Evolutionary conservation across 768 basidiomycete species (phyloP).

Genomic region (Trametes gibbosa): DNA sequence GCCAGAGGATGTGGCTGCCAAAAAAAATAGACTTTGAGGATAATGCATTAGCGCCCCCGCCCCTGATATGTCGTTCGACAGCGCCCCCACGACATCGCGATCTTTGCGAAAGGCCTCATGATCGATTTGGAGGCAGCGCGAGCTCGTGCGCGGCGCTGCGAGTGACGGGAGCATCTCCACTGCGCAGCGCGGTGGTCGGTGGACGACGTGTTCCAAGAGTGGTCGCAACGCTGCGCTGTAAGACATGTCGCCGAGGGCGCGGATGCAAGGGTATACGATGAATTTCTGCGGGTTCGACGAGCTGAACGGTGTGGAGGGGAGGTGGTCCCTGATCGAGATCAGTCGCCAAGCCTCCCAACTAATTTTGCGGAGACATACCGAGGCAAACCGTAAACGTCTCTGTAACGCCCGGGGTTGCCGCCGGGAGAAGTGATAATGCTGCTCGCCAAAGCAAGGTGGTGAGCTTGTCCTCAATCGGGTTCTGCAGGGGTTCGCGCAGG

Average conservation of each 20-base stretch:
- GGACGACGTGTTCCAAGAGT: too few species aligned
- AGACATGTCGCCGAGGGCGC: not conserved
- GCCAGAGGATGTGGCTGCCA: not conserved
- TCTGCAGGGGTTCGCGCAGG: too few species aligned
- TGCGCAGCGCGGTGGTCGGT: too few species aligned
- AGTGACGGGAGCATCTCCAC: not conserved
- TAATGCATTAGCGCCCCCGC: not conserved
- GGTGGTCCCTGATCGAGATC: conserved; percentile 9
- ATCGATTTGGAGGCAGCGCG: conserved; percentile 2
- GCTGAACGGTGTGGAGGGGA: not conserved
- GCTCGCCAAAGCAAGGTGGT: too few species aligned
- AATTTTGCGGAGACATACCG: conserved; percentile 9
- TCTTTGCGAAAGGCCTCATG: not conserved
- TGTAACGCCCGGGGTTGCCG: too few species aligned
- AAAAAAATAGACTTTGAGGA: conserved; percentile 1
- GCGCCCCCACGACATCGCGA: not conserved
- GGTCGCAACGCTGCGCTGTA: too few species aligned
- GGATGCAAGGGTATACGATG: too few species aligned
- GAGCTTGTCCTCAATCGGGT: too few species aligned
- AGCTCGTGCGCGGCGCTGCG: not conserved
- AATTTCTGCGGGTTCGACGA: not conserved
- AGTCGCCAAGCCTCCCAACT: conserved; percentile 2
- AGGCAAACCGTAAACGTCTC: too few species aligned
- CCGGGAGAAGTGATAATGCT: too few species aligned
- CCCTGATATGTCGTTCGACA: not conserved